Base-by-base conservation (phyloP, 345 rosid species). In the Gossypium ekmanianum region DNA sequence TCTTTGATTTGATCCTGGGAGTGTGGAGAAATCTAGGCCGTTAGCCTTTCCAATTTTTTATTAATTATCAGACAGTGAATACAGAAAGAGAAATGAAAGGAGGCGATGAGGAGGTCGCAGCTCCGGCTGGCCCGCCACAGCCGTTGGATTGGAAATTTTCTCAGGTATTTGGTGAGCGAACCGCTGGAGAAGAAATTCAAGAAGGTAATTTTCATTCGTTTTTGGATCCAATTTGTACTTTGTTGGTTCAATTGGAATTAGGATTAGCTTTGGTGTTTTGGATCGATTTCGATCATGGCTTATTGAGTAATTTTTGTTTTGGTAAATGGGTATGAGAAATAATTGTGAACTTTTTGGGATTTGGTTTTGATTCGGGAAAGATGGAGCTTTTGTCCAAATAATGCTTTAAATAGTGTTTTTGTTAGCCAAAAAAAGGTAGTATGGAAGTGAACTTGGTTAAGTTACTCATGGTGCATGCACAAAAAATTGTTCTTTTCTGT, bases 151-250 rank as follows among this genome's bases (percentile, higher is more conserved):
- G 98, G 98, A 94, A 91, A 86, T 94, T 94, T 85, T 88, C 98
- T 71, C 97, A 94, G 87, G 97, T 94, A 18, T 94, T 92, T 81
- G 98, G 98, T 62, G 98, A 94, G 78, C 91, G 97, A 54, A 83
- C 89, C 54, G 95, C 97, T 44, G 97, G 97, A 11, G 98, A 94
- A 80, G 98, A 94, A 86, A 92, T 94, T 20, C 97, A 94, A 84
- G 98, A 92, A 85, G 97, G 97, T 91, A 71, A 78, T 2, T 3
- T 41, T 20, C 16, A 24, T 17, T 54, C 9, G 3, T 59, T 69
- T 14, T 75, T 83, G 87, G 93, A 88, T 92, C 92, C 84, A 81
- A 74, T 76, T 75, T 75, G 68, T 77, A 61, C 74, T 72, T 45
- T 39, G 16, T 14, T 59, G 5, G 63, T 79, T 77, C 3, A 24